phyloP scores from a whole-genome alignment of 139 green algal species.

The Coccomyxa sp. region DNA sequence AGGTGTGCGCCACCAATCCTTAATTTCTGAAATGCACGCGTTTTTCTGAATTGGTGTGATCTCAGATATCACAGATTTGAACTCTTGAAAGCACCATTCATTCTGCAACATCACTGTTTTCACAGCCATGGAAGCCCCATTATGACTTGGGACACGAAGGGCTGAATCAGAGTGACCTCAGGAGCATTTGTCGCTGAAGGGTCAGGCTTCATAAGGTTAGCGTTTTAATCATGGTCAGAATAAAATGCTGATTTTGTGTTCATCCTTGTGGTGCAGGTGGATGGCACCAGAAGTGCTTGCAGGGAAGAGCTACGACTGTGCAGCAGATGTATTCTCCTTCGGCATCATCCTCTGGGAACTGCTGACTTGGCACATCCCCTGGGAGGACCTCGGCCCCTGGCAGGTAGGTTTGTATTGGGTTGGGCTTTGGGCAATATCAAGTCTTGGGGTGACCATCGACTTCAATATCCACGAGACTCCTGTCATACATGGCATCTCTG shows the following conservation, averaged over 20 bases:
- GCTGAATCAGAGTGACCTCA: no score
- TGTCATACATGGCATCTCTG: not conserved
- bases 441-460: no score
- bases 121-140: no score
- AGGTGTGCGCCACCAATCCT: not conserved
- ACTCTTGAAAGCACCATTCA: not conserved
- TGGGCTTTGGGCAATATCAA: constrained; percentile 1
- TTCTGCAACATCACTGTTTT: not conserved
- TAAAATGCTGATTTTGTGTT: not conserved
- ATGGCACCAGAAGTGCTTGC: constrained; percentile 54
- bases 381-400: constrained; percentile 22
- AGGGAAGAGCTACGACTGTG: constrained; percentile 27
- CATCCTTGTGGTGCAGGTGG: constrained; percentile 41
- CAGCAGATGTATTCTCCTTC: constrained; percentile 42
- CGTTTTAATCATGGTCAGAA: not conserved
- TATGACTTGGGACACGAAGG: no score
- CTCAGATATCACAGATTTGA: not conserved
- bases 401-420: constrained; percentile 5
- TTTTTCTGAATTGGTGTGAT: not conserved
- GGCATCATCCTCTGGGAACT: constrained; percentile 46
- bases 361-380: constrained; percentile 43
- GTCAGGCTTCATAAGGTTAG: no score
- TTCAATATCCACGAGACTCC: constrained; percentile 1
- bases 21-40: not conserved
- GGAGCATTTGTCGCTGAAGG: no score